These are phyloP conservation scores for Populus nigra DNA, from an alignment of 345 rosid genomes.

Conservation along the genomic window DNA sequence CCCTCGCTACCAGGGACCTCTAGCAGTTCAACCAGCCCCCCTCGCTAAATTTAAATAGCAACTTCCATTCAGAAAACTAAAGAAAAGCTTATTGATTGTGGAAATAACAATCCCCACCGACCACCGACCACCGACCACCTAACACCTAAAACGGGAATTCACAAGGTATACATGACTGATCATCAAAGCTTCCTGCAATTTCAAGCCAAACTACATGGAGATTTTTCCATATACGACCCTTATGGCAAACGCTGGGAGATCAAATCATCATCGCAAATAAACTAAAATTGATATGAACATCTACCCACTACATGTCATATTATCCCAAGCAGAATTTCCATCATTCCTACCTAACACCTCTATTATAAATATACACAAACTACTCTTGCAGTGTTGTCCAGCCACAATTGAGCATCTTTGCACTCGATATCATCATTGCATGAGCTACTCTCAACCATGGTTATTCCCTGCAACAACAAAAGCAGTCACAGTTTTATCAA, in stretches of 20 bases:
- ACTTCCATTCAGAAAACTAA: neutral
- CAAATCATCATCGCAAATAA: constrained; percentile 24
- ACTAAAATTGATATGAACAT: constrained; percentile 43
- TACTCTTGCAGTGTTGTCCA: constrained; percentile 26
- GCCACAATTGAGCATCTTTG: constrained; percentile 14
- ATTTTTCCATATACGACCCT: constrained; percentile 43
- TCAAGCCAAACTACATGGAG: constrained; percentile 33
- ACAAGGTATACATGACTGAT: neutral
- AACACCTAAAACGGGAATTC: neutral
- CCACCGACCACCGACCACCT: neutral
- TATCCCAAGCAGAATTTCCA: constrained; percentile 38
- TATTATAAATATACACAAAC: constrained; percentile 46
- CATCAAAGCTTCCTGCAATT: constrained; percentile 24
- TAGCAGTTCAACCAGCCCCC: neutral
- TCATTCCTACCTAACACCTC: constrained; percentile 37
- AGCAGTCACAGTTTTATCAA: constrained; percentile 14
- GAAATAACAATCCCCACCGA: neutral
- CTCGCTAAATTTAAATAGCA: neutral
- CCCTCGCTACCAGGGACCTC: neutral
- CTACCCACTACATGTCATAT: constrained; percentile 37
- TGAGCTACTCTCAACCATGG: constrained; percentile 37
- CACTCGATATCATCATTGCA: constrained; percentile 9
- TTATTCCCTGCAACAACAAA: constrained; percentile 52
- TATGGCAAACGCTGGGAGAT: constrained; percentile 26
- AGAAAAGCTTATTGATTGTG: neutral